Conservation (phyloP, 371 early-diverging fungal species). For the Phascolomyces articulosus region DNA sequence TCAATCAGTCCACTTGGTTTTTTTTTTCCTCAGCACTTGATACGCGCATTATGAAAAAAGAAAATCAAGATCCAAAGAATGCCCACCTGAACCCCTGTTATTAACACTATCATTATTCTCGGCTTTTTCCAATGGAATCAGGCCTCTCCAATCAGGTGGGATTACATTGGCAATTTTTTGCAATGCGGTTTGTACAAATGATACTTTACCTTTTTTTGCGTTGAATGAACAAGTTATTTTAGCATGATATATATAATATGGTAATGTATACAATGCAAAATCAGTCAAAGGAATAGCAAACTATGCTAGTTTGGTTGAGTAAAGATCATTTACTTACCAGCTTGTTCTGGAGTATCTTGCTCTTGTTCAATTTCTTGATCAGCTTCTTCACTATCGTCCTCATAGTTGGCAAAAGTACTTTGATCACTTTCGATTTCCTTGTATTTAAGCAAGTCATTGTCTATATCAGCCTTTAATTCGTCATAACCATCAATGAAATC, state of each 20-base stretch:
- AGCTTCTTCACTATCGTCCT: slow-evolving; percentile 18
- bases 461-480: slow-evolving; percentile 24
- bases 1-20: no score
- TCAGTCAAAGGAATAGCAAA: background rate
- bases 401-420: slow-evolving; percentile 9
- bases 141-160: slow-evolving; percentile 15
- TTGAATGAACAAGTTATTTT: background rate
- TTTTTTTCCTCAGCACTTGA: background rate
- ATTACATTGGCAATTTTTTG: slow-evolving; percentile 15
- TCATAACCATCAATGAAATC: slow-evolving; percentile 52
- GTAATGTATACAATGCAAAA: background rate
- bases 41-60: background rate
- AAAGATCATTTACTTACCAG: slow-evolving; percentile 12
- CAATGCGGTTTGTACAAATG: slow-evolving; percentile 1
- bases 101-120: background rate
- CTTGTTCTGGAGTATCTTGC: slow-evolving; percentile 10
- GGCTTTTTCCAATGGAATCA: background rate
- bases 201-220: slow-evolving; percentile 18
- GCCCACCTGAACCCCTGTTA: slow-evolving; percentile 13
- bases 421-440: slow-evolving; percentile 11
- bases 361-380: slow-evolving; percentile 14
- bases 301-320: background rate
- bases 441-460: slow-evolving; percentile 25
- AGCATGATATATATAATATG: no score
- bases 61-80: background rate